Conservation (phyloP, 345 rosid species). For the Sisymbrium altissimum region DNA sequence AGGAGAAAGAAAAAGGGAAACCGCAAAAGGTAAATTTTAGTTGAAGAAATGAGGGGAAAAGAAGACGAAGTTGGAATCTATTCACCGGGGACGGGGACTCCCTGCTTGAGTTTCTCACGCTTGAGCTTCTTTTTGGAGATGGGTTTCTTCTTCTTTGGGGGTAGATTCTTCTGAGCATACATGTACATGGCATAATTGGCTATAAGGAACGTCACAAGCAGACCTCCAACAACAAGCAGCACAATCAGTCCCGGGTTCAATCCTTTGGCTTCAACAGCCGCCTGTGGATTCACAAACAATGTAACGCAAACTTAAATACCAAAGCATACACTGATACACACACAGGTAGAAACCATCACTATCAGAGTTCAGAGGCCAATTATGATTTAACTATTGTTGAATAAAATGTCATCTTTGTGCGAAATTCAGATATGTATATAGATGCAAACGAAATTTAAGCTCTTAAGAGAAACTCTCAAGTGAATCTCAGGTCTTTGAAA, state of each 20-base stretch:
- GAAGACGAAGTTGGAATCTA: slow-evolving; percentile 17
- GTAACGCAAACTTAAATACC: background rate
- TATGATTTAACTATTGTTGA: background rate
- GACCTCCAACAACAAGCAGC: slow-evolving; percentile 54
- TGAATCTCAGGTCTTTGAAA: background rate
- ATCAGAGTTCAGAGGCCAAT: background rate
- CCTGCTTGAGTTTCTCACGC: slow-evolving; percentile 69
- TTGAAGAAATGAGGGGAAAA: background rate
- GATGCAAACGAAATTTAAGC: background rate
- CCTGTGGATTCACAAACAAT: slow-evolving; percentile 11
- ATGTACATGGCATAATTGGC: slow-evolving; percentile 52
- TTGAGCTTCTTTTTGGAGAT: slow-evolving; percentile 79
- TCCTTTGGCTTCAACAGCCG: slow-evolving; percentile 44
- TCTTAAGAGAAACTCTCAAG: background rate
- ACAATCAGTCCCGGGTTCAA: slow-evolving; percentile 67
- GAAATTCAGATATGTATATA: no score
- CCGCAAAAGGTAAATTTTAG: slow-evolving; percentile 20
- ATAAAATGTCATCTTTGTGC: background rate
- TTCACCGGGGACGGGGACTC: slow-evolving; percentile 72
- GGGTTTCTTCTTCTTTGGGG: slow-evolving; percentile 66
- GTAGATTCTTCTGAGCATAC: slow-evolving; percentile 68
- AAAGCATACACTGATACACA: background rate
- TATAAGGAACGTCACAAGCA: slow-evolving; percentile 52
- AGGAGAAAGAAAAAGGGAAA: background rate
- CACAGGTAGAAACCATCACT: background rate